A percentile compares a stretch with the other conserved stretches of the same genome.
Evolutionary conservation across 768 basidiomycete genomes (phyloP).

Genomic region (Auriculariales sp.): DNA sequence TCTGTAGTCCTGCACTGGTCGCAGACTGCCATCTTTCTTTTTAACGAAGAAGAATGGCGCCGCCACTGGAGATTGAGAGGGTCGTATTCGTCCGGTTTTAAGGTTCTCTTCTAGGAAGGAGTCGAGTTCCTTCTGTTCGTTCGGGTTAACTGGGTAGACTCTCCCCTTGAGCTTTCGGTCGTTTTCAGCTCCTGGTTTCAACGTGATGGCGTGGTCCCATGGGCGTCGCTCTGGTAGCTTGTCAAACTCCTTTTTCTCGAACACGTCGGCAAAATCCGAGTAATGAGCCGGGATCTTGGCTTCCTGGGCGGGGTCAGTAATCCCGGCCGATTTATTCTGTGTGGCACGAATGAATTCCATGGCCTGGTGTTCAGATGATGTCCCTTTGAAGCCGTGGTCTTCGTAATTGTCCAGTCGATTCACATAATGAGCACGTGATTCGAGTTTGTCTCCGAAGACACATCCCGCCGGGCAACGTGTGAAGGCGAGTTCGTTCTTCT

Average conservation of each 20-base stretch:
- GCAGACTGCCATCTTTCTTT: conserved; percentile 21
- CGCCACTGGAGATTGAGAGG: conserved; percentile 12
- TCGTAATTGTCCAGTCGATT: background rate
- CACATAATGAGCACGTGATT: background rate
- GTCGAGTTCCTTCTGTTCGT: conserved; percentile 11
- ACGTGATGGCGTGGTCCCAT: background rate
- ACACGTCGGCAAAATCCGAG: background rate
- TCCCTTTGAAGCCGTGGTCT: too few species aligned
- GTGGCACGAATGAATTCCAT: background rate
- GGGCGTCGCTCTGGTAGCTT: background rate
- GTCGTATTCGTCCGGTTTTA: conserved; percentile 7
- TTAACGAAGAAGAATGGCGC: conserved; percentile 18
- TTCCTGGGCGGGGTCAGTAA: background rate
- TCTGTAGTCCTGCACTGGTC: conserved; percentile 20
- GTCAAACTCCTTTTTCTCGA: background rate
- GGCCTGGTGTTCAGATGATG: too few species aligned
- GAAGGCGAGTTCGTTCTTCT: background rate
- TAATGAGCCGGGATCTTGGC: background rate
- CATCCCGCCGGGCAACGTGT: background rate
- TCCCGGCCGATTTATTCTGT: background rate
- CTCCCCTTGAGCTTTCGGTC: background rate
- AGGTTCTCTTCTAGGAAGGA: conserved; percentile 14
- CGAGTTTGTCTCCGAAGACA: background rate
- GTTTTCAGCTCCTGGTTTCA: background rate
- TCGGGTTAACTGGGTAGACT: conserved; percentile 10